phyloP scores from a whole-genome alignment of 257 asterid genomes.

The Nicotiana paniculata region DNA sequence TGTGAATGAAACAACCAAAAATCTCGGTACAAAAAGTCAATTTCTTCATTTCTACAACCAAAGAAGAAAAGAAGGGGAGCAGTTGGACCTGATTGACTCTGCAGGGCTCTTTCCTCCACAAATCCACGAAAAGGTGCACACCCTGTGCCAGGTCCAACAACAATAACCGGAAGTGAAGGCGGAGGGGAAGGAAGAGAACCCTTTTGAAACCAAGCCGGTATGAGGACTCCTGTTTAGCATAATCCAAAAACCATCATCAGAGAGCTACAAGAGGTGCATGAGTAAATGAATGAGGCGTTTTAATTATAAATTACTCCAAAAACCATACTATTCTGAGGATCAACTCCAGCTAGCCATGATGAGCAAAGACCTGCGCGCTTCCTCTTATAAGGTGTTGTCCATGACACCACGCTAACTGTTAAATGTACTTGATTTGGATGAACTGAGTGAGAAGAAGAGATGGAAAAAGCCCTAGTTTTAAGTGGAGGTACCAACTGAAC shows the following conservation, averaged over 20 bases:
- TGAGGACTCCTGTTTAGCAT: slow-evolving; percentile 43
- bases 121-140: slow-evolving; percentile 94
- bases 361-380: slow-evolving; percentile 85
- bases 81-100: slow-evolving; percentile 45
- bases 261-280: background rate
- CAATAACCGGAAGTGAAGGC: slow-evolving; percentile 78
- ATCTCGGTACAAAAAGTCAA: slow-evolving; percentile 69
- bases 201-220: slow-evolving; percentile 79
- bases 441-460: slow-evolving; percentile 67
- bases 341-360: slow-evolving; percentile 82
- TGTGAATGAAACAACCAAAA: slow-evolving; percentile 72
- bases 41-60: slow-evolving; percentile 72
- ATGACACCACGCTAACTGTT: slow-evolving; percentile 69
- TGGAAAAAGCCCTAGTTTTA: slow-evolving; percentile 80
- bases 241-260: background rate
- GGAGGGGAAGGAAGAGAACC: slow-evolving; percentile 83
- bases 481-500: slow-evolving; percentile 85
- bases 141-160: slow-evolving; percentile 97
- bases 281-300: background rate
- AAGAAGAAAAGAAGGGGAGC: slow-evolving; percentile 83
- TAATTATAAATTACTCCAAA: background rate
- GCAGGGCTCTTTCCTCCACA: slow-evolving; percentile 78
- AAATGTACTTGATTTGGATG: slow-evolving; percentile 89
- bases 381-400: slow-evolving; percentile 94
- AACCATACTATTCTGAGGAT: slow-evolving; percentile 61